A percentile compares a stretch with the other conserved stretches of the same genome.
phyloP scores from a whole-genome alignment of 345 rosid species.

The Citrus medica region DNA sequence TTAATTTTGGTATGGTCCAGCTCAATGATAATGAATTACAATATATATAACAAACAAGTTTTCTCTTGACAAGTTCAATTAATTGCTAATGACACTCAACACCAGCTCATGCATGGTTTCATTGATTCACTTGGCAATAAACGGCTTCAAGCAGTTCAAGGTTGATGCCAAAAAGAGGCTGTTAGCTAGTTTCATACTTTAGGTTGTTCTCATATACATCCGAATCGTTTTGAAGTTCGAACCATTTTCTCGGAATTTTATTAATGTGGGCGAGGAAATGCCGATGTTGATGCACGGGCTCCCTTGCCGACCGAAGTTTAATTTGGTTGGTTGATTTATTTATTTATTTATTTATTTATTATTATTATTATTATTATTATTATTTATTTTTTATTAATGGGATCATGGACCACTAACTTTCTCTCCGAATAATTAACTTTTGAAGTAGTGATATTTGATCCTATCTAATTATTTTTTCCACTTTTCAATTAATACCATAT shows the following conservation, averaged over 20 bases:
- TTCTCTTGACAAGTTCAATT: not conserved
- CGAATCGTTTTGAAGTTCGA: not conserved
- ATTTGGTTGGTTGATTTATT: not conserved
- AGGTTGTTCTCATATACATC: not conserved
- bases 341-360: too few species aligned
- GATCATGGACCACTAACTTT: not conserved
- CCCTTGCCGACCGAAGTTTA: too few species aligned
- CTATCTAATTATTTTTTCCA: too few species aligned
- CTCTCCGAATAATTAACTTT: too few species aligned
- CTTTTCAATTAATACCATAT: too few species aligned
- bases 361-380: too few species aligned
- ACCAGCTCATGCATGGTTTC: not conserved
- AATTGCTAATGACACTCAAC: not conserved
- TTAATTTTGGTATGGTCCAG: too few species aligned
- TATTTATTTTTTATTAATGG: not conserved
- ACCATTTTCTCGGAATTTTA: not conserved
- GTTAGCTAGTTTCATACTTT: not conserved
- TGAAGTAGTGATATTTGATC: too few species aligned
- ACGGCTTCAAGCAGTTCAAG: not conserved
- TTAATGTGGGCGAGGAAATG: not conserved
- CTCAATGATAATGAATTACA: not conserved
- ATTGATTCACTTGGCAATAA: not conserved
- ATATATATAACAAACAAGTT: not conserved
- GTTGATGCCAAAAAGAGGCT: not conserved
- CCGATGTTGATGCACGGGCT: slow-evolving; percentile 3